Conservation (phyloP, 1,139 yeast species). For the Sugiyamaella castrensis region DNA sequence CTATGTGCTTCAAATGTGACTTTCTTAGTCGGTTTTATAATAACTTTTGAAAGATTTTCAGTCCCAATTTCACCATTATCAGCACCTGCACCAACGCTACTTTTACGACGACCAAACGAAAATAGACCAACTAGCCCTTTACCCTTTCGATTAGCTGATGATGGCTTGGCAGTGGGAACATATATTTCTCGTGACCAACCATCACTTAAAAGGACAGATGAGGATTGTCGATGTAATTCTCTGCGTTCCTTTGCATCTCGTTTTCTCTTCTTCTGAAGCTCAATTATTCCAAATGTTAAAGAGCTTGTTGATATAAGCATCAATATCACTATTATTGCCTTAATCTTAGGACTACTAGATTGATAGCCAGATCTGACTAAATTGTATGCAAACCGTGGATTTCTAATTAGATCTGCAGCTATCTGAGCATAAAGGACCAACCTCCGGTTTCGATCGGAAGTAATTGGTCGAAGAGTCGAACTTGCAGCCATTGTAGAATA, state of each 20-base stretch:
- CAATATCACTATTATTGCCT: constrained; percentile 2
- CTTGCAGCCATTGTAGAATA: constrained; percentile 7
- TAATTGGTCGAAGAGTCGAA: constrained; percentile 2
- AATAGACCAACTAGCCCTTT: neutral
- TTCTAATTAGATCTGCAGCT: constrained; percentile 5
- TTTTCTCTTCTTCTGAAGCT: constrained; percentile 5
- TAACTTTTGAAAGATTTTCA: constrained; percentile 42
- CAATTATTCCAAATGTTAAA: constrained; percentile 5
- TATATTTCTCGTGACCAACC: constrained; percentile 37
- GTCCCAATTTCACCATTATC: constrained; percentile 8
- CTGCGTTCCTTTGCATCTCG: constrained; percentile 10
- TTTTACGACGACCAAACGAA: neutral
- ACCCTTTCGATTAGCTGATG: neutral
- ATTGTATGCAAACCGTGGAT: constrained; percentile 6
- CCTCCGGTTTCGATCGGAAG: constrained; percentile 2
- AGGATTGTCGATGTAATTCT: constrained; percentile 30
- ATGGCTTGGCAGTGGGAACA: constrained; percentile 42
- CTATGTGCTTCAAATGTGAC: constrained; percentile 70
- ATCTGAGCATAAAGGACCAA: constrained; percentile 6
- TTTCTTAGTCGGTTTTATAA: constrained; percentile 55
- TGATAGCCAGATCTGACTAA: constrained; percentile 5
- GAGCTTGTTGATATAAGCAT: constrained; percentile 7
- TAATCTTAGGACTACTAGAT: constrained; percentile 1
- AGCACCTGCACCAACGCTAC: neutral
- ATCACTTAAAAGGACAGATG: constrained; percentile 29